Percentiles rank a stretch among this genome's conserved stretches.
phyloP scores from a whole-genome alignment of 495 filamentous ascomycete species.

The Neurospora sp. region DNA sequence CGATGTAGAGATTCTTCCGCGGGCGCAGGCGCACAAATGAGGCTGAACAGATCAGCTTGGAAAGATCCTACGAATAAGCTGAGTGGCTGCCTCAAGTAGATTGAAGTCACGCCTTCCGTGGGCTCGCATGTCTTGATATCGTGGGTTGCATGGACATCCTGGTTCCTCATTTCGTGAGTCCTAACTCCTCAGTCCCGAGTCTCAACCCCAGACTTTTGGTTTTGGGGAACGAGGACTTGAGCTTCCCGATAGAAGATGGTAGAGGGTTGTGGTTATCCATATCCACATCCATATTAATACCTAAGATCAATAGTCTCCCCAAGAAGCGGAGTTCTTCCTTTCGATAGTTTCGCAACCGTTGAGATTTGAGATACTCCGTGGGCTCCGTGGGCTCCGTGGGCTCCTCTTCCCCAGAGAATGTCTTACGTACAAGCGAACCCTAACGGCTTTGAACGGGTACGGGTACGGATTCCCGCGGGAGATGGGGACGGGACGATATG shows the following conservation, averaged over 20 bases:
- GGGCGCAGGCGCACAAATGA: background rate
- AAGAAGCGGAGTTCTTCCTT: background rate
- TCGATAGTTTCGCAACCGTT: background rate
- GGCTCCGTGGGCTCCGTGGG: background rate
- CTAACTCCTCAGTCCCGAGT: background rate
- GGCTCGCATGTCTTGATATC: background rate
- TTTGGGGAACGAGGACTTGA: background rate
- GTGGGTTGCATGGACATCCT: background rate
- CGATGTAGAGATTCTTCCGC: background rate
- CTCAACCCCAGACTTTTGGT: background rate
- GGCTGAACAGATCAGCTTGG: background rate
- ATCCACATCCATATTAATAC: no score
- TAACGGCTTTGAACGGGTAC: background rate
- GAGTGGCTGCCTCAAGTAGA: background rate
- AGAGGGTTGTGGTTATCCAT: no score
- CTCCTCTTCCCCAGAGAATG: background rate
- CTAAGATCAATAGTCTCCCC: background rate
- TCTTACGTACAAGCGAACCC: background rate
- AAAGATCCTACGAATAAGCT: background rate
- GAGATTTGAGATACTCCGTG: background rate
- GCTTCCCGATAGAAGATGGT: background rate
- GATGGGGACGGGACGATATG: background rate
- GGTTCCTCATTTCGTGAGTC: background rate
- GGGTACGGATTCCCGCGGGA: background rate
- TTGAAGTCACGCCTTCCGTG: background rate